Conservation (phyloP, 257 asterid genomes). For the Penstemon newberryi region DNA sequence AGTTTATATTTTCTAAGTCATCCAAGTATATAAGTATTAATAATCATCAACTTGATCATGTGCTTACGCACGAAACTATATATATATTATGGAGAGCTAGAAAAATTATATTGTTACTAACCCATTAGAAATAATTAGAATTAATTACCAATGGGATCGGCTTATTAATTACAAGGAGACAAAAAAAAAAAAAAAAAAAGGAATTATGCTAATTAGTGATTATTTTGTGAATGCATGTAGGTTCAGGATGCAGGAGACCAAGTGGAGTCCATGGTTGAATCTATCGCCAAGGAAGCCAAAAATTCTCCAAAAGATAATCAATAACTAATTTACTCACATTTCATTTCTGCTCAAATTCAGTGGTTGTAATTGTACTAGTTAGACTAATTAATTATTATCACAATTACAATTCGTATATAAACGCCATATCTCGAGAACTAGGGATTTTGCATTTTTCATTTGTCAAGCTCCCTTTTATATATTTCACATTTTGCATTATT, state of each 20-base stretch:
- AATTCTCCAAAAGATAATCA: neutral
- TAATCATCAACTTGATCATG: neutral
- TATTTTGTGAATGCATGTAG: conserved; percentile 33
- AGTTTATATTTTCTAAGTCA: neutral
- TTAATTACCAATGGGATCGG: too few species aligned
- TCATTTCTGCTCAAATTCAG: too few species aligned
- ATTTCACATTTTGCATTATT: too few species aligned
- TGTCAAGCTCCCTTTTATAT: too few species aligned
- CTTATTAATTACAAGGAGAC: too few species aligned
- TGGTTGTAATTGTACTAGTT: neutral
- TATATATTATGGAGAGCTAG: too few species aligned
- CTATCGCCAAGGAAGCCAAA: conserved; percentile 24
- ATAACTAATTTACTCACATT: neutral
- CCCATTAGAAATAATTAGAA: too few species aligned
- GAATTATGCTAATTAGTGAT: neutral
- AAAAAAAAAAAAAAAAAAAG: too few species aligned
- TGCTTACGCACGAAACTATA: neutral
- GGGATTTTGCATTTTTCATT: too few species aligned
- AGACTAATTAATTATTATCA: neutral
- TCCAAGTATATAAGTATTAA: neutral
- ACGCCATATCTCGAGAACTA: neutral
- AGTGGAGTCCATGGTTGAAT: conserved; percentile 40
- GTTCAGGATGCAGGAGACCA: conserved; percentile 52
- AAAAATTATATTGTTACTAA: too few species aligned
- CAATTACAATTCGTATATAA: neutral